These are phyloP conservation scores for Colletotrichum horii DNA, from an alignment of 2,329 filamentous ascomycete species.

Conservation along the genomic window DNA sequence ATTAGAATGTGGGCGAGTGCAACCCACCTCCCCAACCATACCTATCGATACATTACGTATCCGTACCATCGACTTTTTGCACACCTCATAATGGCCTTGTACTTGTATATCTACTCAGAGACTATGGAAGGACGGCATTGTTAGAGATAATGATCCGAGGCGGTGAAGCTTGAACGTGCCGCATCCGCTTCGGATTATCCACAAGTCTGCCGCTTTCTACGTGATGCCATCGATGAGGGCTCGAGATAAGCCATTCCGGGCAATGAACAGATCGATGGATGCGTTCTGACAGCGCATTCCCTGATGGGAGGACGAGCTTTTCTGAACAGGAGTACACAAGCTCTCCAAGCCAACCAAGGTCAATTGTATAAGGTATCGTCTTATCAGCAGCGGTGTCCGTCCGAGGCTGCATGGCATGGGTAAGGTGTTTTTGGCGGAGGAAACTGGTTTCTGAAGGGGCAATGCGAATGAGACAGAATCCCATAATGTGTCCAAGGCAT, in stretches of 20 bases:
- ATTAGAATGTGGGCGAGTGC: background rate
- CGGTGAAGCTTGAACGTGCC: background rate
- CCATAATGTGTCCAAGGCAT: constrained; percentile 15
- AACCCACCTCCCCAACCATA: background rate
- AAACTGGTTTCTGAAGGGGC: background rate
- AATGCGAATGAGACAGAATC: constrained; percentile 20
- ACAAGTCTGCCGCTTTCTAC: background rate
- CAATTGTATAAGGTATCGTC: background rate
- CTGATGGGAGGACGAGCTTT: background rate
- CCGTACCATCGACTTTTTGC: background rate
- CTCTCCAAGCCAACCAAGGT: background rate
- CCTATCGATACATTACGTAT: background rate
- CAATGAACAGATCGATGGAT: background rate
- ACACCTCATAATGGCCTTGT: too few relatives aligned
- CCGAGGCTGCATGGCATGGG: constrained; percentile 2
- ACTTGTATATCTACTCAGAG: too few relatives aligned
- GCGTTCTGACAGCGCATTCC: background rate
- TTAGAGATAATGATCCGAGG: background rate
- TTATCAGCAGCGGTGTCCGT: background rate
- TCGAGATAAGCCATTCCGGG: background rate
- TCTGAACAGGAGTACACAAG: background rate
- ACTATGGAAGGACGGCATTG: background rate
- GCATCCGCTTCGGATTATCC: background rate
- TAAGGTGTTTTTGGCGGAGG: constrained; percentile 10
- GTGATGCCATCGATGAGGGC: background rate